These are phyloP conservation scores for Eucalyptus tenuipes DNA, from an alignment of 345 rosid species.

Conservation along the genomic window DNA sequence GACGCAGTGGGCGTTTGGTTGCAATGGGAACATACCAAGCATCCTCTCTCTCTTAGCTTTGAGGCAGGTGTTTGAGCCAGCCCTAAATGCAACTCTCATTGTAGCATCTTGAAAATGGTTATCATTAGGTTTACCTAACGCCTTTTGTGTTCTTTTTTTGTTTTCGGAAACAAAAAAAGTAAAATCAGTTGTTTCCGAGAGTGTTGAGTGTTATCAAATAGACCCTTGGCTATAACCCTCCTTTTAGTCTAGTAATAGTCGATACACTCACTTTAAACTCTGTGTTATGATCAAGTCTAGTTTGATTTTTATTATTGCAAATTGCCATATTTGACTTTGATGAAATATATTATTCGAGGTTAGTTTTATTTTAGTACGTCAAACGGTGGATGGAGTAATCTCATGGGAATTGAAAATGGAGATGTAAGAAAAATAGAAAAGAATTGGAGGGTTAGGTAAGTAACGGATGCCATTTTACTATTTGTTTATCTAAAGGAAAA, in stretches of 20 bases:
- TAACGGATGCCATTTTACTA: neutral
- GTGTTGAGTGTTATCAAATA: no score
- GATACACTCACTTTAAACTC: neutral
- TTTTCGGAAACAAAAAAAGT: no score
- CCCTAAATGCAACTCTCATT: neutral
- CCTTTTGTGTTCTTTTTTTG: neutral
- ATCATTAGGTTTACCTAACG: neutral
- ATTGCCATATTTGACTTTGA: neutral
- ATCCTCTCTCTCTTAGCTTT: neutral
- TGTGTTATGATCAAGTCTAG: neutral
- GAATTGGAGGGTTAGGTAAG: neutral
- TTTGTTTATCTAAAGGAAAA: neutral
- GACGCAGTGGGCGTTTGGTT: neutral
- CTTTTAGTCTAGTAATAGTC: neutral
- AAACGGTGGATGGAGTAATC: neutral
- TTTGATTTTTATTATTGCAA: neutral
- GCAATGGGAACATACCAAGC: neutral
- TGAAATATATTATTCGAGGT: neutral
- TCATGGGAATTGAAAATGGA: neutral
- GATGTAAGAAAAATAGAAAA: neutral
- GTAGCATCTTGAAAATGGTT: neutral
- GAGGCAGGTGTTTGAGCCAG: neutral
- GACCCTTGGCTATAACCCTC: neutral
- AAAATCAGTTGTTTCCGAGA: accelerated
- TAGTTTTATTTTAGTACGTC: neutral